Base-by-base conservation (phyloP, 1,284 basidiomycete genomes). In the Ganoderma lingzhi region DNA sequence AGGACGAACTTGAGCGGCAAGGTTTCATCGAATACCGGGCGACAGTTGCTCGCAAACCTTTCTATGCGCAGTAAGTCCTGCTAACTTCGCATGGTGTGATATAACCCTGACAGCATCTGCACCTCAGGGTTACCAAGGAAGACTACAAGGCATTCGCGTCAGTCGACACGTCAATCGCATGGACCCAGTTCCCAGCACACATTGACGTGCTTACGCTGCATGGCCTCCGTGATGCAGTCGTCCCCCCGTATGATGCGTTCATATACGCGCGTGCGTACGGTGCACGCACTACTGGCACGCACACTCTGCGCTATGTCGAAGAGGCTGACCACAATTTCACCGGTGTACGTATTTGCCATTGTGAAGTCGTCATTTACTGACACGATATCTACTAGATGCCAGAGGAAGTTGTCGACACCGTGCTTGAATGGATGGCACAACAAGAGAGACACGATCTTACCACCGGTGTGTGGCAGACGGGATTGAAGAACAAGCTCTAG, bases 291-390 rank as follows among this genome's bases (percentile, higher is more conserved):
- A 86, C 88, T 17, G 93, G 92, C 55, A 92, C 90, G 4, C 91
- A 93, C 76, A 89, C 82, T 37, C 80, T 94, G 35, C 85, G 89
- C 76, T 80, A 90, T 37, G 81, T 92, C 41, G 93, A 93, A 76
- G 85, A 85, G 60, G 91, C 88, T 15, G 91, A 93, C 79, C 92
- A 94, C 76, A 94, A 93, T 78, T 91, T 90, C 74, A 88, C 86
- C 42, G 87, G 87, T 32, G 86, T 87, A 69, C 62, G 83, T 75
- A 30, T 23, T 5, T 9, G 44, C 64, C 10, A 58, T 19, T 8
- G 56, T 19, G 9, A 6, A 12, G 6, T 14, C 3, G 32, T 10
- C 6, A 4, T 4, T 6, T 58, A n/a, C 39, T 65, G n/a, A 65
- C 15, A 5, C 62, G 15, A 53, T 35, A 0, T 19, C 23, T 14